phyloP scores from a whole-genome alignment of 2,329 filamentous ascomycete genomes.

The Fusarium pseudocircinatum region DNA sequence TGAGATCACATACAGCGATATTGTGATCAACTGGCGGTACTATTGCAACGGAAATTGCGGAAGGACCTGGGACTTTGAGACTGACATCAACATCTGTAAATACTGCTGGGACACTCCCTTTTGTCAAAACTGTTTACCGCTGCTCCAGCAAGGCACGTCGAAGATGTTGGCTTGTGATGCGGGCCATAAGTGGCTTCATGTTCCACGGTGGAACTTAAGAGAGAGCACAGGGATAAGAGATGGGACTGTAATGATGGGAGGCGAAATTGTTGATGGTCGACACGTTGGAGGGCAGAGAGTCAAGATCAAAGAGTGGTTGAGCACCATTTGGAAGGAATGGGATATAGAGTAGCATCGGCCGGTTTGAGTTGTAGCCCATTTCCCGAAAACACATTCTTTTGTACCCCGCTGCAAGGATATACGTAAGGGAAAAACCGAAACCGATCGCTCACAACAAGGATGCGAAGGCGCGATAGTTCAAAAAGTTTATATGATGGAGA shows the following conservation, averaged over 20 bases:
- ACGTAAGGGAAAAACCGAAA: conserved; percentile 2
- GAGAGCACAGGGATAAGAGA: background rate
- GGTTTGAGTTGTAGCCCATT: background rate
- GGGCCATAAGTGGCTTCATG: background rate
- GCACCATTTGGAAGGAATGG: background rate
- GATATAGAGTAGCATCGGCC: background rate
- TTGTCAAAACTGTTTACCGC: background rate
- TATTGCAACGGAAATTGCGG: background rate
- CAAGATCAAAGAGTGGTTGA: background rate
- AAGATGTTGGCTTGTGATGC: background rate
- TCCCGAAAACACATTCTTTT: background rate
- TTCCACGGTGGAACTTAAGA: background rate
- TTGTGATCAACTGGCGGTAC: background rate
- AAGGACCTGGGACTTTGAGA: background rate
- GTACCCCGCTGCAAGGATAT: background rate
- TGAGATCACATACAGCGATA: background rate
- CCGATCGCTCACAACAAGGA: conserved; percentile 4
- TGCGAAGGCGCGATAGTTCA: conserved; percentile 13
- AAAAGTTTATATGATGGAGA: conserved; percentile 29
- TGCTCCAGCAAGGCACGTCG: background rate
- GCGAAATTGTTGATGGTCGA: background rate
- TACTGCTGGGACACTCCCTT: background rate
- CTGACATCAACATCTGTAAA: background rate
- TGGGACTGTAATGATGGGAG: background rate
- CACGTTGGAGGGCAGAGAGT: background rate